A percentile compares a stretch with the other conserved stretches of the same genome.
Conservation (phyloP, 2,329 filamentous ascomycete genomes). For the Calonectria multiphialidica region DNA sequence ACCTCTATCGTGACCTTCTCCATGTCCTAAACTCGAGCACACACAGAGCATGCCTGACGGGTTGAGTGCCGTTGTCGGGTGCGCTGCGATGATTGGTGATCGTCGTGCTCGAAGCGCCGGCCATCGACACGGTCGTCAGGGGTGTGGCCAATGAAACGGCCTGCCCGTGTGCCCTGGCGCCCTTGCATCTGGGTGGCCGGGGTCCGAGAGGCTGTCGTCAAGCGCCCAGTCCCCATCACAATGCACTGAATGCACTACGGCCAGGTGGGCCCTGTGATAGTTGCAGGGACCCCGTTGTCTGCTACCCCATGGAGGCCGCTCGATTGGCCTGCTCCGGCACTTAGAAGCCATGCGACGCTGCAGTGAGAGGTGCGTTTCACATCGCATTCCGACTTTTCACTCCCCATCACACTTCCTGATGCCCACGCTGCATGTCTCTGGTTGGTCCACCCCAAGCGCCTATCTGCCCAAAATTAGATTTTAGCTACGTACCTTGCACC, state of each 20-base stretch:
- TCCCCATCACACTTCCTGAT: constrained; percentile 3
- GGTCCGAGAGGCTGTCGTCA: constrained; percentile 30
- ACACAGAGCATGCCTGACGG: constrained; percentile 27
- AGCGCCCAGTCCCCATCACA: constrained; percentile 35
- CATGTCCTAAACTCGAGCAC: constrained; percentile 33
- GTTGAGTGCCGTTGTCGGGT: constrained; percentile 15
- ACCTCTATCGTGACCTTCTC: constrained; percentile 12
- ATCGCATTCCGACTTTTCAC: constrained; percentile 11
- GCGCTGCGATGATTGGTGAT: constrained; percentile 44
- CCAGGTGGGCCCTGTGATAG: background rate
- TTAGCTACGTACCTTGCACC: constrained; percentile 22
- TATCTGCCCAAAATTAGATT: constrained; percentile 28
- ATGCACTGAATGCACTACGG: background rate
- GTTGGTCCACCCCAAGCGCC: constrained; percentile 38
- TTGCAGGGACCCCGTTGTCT: constrained; percentile 35
- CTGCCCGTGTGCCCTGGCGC: constrained; percentile 10
- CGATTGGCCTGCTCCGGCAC: constrained; percentile 34
- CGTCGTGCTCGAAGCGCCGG: constrained; percentile 45
- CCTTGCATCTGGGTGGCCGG: constrained; percentile 22
- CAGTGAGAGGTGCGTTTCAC: constrained; percentile 36
- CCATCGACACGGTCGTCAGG: constrained; percentile 34
- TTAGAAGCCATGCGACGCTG: constrained; percentile 23
- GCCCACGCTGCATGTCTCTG: background rate
- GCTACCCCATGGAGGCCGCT: constrained; percentile 19
- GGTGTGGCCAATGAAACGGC: constrained; percentile 42